Base-by-base conservation (phyloP, 2,329 filamentous ascomycete species). In the Fusarium clavum region DNA sequence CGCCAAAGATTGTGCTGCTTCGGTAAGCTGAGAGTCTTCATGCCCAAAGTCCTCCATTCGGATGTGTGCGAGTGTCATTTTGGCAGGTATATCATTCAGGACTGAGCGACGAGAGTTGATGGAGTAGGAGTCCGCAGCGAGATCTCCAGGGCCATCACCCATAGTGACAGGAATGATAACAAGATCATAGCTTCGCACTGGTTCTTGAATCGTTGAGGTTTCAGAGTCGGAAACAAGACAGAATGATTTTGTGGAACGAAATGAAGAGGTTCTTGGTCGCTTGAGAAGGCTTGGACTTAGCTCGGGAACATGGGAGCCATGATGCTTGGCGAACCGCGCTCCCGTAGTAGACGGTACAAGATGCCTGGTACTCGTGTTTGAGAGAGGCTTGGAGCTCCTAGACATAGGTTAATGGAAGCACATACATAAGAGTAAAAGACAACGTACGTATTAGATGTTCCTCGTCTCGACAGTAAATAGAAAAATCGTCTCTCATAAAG, bases 231-330 rank as follows among this genome's bases (percentile, higher is more conserved):
- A 45, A 11, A 30, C 5, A 32, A 57, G 24, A 41, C 45, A 57
- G 25, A 57, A 57, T 18, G 55, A 57, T 20, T 25, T 51, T 32
- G 45, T 51, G 11, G 55, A 57, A 12, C 55, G 55, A 18, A 57
- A 57, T 51, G 55, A 57, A 11, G 55, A 8, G 8, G 45, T 49
- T 7, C 27, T 43, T 22, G 38, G 51, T n/a, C 38, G 43, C n/a
- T 32, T 54, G 3, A 24, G 18, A 4, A 45, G 24, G 4, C 16
- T 18, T 13, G 38, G 30, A 2, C 6, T 45, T 11, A 43, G n/a
- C 3, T 18, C n/a, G 2, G 51, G 14, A 6, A 27, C 40, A 45
- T 54, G 10, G 7, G 14, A 11, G 16, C 20, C 20, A 22, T 45
- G 25, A 45, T 10, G 9, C 12, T 27, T 29, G 24, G 40, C 9